Conservation (phyloP, 2,329 filamentous ascomycete genomes). For the Aureobasidium sp. region DNA sequence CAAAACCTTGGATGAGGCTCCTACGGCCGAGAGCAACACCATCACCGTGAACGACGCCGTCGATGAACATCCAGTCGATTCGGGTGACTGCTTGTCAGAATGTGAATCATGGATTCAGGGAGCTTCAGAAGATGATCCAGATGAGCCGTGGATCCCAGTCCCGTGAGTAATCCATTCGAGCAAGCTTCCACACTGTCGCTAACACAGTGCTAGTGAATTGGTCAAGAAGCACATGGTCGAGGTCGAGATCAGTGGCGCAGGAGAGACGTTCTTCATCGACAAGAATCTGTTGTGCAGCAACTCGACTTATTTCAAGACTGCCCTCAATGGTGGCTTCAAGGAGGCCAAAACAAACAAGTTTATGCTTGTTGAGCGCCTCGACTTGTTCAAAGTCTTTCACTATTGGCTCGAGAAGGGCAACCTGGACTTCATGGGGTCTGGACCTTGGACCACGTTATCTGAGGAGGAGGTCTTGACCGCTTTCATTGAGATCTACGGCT, state of each 20-base stretch:
- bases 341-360: neutral
- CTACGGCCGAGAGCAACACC: neutral
- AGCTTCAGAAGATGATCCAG: neutral
- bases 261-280: neutral
- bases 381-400: neutral
- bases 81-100: neutral
- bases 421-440: neutral
- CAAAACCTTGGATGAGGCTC: neutral
- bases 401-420: neutral
- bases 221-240: neutral
- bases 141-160: neutral
- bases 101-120: neutral
- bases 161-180: neutral
- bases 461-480: neutral
- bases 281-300: neutral
- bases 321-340: neutral
- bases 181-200: neutral
- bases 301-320: neutral
- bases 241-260: neutral
- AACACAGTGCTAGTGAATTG: neutral
- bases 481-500: neutral
- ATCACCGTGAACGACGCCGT: no score
- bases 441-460: neutral
- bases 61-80: neutral
- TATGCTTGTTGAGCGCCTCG: neutral